These are phyloP conservation scores for Fusarium mundagurra DNA, from an alignment of 2,329 filamentous ascomycete species.

Conservation along the genomic window DNA sequence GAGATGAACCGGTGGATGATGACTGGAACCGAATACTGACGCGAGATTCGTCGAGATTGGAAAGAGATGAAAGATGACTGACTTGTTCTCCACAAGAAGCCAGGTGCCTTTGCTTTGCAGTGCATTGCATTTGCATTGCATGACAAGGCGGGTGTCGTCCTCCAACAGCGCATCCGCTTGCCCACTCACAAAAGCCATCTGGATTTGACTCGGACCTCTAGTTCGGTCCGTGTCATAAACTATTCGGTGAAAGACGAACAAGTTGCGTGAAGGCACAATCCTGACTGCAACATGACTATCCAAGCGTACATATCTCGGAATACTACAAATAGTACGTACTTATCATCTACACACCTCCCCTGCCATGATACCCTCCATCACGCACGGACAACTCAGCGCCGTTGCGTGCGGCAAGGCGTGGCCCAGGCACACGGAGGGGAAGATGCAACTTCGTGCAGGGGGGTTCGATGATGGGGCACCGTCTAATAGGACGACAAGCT, in stretches of 20 bases:
- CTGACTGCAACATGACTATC: slow-evolving; percentile 21
- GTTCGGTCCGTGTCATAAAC: not conserved
- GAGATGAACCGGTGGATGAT: slow-evolving; percentile 28
- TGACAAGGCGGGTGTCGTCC: slow-evolving; percentile 29
- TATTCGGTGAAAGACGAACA: slow-evolving; percentile 10
- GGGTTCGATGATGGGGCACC: slow-evolving; percentile 56
- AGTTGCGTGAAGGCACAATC: slow-evolving; percentile 7
- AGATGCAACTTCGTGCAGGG: slow-evolving; percentile 32
- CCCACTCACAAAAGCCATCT: slow-evolving; percentile 21
- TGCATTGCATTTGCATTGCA: slow-evolving; percentile 38
- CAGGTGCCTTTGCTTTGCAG: slow-evolving; percentile 21
- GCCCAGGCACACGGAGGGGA: slow-evolving; percentile 38
- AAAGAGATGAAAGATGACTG: slow-evolving; percentile 9
- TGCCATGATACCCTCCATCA: slow-evolving; percentile 43
- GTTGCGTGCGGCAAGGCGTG: slow-evolving; percentile 36
- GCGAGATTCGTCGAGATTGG: slow-evolving; percentile 35
- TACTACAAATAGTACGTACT: slow-evolving; percentile 9
- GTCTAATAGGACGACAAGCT: slow-evolving; percentile 49
- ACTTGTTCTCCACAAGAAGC: slow-evolving; percentile 23
- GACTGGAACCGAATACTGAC: slow-evolving; percentile 20
- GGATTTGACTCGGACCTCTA: not conserved
- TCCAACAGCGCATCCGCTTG: slow-evolving; percentile 24
- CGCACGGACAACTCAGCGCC: slow-evolving; percentile 47
- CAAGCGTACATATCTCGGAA: slow-evolving; percentile 29
- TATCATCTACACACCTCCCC: slow-evolving; percentile 29